These are phyloP conservation scores for Leccinellum rugosiceps DNA, from an alignment of 768 basidiomycete species.

Conservation along the genomic window DNA sequence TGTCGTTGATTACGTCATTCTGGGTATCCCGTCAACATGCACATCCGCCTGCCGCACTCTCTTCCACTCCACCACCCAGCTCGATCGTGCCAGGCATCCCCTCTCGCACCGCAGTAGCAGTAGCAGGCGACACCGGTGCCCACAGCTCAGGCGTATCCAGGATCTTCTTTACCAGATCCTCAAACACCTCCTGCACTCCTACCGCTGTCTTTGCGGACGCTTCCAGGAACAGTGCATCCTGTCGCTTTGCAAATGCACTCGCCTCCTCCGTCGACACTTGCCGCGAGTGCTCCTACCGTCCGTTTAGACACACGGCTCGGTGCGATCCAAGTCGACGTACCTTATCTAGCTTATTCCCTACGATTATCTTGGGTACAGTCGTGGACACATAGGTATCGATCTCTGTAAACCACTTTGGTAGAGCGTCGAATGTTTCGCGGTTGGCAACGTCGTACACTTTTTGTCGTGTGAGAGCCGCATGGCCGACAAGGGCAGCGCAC, in stretches of 20 bases:
- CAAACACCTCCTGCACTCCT: constrained; percentile 74
- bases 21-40: constrained; percentile 23
- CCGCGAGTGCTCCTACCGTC: constrained; percentile 76
- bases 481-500: not conserved
- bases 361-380: constrained; percentile 90
- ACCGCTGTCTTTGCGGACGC: constrained; percentile 89
- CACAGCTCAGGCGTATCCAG: constrained; percentile 82
- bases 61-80: constrained; percentile 16
- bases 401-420: constrained; percentile 91
- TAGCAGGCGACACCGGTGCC: constrained; percentile 39
- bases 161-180: constrained; percentile 77
- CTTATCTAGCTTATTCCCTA: constrained; percentile 95
- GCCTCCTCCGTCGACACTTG: constrained; percentile 82
- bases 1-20: constrained; percentile 23
- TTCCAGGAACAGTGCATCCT: constrained; percentile 86
- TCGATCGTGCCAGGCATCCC: constrained; percentile 46
- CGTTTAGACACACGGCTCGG: not conserved
- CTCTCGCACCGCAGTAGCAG: constrained; percentile 10
- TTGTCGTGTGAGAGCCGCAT: not conserved
- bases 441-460: constrained; percentile 94
- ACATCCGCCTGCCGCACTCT: constrained; percentile 27
- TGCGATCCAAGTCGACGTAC: constrained; percentile 32
- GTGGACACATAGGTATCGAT: constrained; percentile 89
- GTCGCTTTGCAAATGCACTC: constrained; percentile 72
- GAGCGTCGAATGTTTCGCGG: constrained; percentile 88